phyloP scores from a whole-genome alignment of 805 yeast genomes.

The Candida manassasensis region DNA sequence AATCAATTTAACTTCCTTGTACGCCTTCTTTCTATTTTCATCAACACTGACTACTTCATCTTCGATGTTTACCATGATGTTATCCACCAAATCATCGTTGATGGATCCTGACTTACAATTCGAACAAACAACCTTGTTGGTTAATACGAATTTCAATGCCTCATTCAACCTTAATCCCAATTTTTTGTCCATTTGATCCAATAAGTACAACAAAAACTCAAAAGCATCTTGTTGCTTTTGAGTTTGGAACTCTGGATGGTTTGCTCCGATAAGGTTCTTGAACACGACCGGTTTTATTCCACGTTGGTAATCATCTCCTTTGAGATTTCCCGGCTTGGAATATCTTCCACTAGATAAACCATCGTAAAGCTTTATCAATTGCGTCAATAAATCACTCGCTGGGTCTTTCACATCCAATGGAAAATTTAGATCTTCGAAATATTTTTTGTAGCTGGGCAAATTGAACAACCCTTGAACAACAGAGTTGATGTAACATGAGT shows the following conservation, averaged over 20 bases:
- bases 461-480: conserved; percentile 68
- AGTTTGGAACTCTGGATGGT: conserved; percentile 78
- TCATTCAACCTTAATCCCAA: conserved; percentile 45
- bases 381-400: conserved; percentile 63
- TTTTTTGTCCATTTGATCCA: conserved; percentile 55
- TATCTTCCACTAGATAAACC: conserved; percentile 75
- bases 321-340: conserved; percentile 48
- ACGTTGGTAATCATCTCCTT: conserved; percentile 52
- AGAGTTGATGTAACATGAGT: conserved; percentile 86
- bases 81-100: conserved; percentile 53
- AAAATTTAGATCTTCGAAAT: conserved; percentile 32
- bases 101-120: conserved; percentile 60
- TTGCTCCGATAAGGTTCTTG: conserved; percentile 70
- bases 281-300: conserved; percentile 78
- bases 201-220: conserved; percentile 72
- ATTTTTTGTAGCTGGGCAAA: conserved; percentile 31
- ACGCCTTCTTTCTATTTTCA: conserved; percentile 42
- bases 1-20: conserved; percentile 45
- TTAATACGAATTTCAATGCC: conserved; percentile 58
- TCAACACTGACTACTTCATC: conserved; percentile 34
- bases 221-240: conserved; percentile 93
- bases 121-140: conserved; percentile 56
- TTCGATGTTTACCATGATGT: conserved; percentile 55
- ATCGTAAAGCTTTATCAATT: conserved; percentile 71
- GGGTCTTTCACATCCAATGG: conserved; percentile 42